Percentiles rank a stretch among this genome's conserved stretches.
Conservation (phyloP, 2,329 filamentous ascomycete genomes). For the Sclerotinia glacialis region DNA sequence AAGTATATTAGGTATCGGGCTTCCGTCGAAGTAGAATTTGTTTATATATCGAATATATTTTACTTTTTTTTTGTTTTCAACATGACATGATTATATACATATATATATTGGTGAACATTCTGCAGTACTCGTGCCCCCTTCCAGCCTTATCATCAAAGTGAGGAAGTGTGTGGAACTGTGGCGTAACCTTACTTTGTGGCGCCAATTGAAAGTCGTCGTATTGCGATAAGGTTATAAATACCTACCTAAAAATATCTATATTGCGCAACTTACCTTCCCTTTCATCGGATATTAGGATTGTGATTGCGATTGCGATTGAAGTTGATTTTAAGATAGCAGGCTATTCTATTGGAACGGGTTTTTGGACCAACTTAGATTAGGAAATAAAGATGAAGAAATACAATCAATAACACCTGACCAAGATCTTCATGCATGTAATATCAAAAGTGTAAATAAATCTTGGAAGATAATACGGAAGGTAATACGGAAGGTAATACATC, state of each 20-base stretch:
- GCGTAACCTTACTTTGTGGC: not conserved
- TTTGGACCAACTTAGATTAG: not conserved
- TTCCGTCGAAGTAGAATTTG: conserved; percentile 2
- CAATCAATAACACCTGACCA: not conserved
- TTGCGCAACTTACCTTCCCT: not conserved
- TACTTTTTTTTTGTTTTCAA: not conserved
- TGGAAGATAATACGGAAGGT: too few species aligned
- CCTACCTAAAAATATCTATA: not conserved
- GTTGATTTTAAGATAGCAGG: not conserved
- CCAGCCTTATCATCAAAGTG: conserved; percentile 1
- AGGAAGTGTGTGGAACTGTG: conserved; percentile 3
- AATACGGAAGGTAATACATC: too few species aligned
- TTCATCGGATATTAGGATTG: too few species aligned
- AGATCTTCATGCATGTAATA: not conserved
- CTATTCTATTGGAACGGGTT: not conserved
- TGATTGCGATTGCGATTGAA: too few species aligned
- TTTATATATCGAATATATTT: not conserved
- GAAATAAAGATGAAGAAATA: not conserved
- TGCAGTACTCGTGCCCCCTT: not conserved
- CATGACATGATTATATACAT: not conserved
- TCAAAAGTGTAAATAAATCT: not conserved
- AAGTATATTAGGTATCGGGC: not conserved
- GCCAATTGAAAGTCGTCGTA: not conserved
- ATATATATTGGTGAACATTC: not conserved
- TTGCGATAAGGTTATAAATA: conserved; percentile 2